Evolutionary conservation across 2,329 filamentous ascomycete genomes (phyloP), one percentile per base, ranked within the genome.

Genomic region (Beauveria brongniartii): DNA sequence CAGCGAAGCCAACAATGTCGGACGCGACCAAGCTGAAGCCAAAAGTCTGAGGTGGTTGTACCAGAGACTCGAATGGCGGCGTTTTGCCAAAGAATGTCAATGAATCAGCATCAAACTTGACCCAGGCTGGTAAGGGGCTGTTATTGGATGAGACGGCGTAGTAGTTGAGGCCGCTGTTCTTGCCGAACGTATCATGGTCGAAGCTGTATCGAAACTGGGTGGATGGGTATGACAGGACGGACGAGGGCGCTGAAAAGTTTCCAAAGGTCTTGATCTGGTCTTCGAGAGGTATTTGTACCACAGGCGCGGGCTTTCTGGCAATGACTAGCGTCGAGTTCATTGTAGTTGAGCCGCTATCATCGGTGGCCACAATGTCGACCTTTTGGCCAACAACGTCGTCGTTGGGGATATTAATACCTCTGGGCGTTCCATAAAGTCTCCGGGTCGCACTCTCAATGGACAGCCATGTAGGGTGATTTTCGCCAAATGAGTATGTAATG

Each of bases 81-180:
- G 88, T 88, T 40, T 75, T 82, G 26, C 92, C 92, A 1, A 82
- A 83, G 67, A 96, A 95, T 0, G 79, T 80, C 44, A 96, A 75
- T 0, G 73, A 78, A 2, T 70, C 70, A 1, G 81, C 70, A 66
- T 94, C 82, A 68, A 96, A 96, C n/a, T 76, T 76, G 50, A 96
- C 77, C 92, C 92, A 96, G 0, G 91, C 87, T 22, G 92, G 92
- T 41, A 96, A 76, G 41, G 92, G 91, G n/a, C 89, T 90, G 68
- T 90, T 89, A 68, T 93, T 83, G 5, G 79, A 80, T 4, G 90
- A 88, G 3, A 88, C 85, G 9, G 90, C 90, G 69, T 94, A 93
- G 72, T 92, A 96, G 62, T 85, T 84, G 55, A 86, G 79, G 18
- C 74, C 75, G 10, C 77, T 74, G 3, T 78, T 75, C 47, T 81